Percentiles rank a stretch among this genome's conserved stretches.
These are phyloP conservation scores for Malassezia nana DNA, from an alignment of 1,284 basidiomycete genomes.

Conservation along the genomic window DNA sequence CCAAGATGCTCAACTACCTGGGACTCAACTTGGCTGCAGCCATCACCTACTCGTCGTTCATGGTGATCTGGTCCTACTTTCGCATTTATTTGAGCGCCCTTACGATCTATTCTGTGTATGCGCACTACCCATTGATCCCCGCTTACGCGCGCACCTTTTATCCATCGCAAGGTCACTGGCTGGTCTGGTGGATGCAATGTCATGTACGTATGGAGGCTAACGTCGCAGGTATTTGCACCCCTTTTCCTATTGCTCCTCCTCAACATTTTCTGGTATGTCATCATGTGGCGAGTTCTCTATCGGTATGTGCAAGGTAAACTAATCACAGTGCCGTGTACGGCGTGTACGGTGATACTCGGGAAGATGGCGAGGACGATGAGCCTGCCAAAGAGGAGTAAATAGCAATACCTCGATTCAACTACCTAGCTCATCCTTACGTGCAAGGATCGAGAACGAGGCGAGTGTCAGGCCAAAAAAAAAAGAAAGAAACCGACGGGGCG, in stretches of 20 bases:
- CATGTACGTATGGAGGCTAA: constrained; percentile 11
- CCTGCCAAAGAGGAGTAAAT: constrained; percentile 3
- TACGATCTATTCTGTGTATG: constrained; percentile 80
- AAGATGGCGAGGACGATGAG: constrained; percentile 39
- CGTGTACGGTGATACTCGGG: constrained; percentile 28
- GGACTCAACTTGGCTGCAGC: constrained; percentile 30
- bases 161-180: constrained; percentile 41
- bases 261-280: constrained; percentile 43
- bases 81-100: constrained; percentile 81
- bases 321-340: constrained; percentile 25
- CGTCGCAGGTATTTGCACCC: constrained; percentile 34
- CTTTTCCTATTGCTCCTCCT: constrained; percentile 41
- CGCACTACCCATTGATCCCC: constrained; percentile 66
- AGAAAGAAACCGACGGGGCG: constrained; percentile 14
- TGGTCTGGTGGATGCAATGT: constrained; percentile 44
- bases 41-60: constrained; percentile 33
- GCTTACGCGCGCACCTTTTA: constrained; percentile 32
- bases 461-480: too few species aligned
- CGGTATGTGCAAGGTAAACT: constrained; percentile 15
- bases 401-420: too few species aligned
- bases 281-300: constrained; percentile 44
- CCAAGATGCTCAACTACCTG: constrained; percentile 46
- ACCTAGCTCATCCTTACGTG: too few species aligned
- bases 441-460: too few species aligned
- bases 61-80: constrained; percentile 59